phyloP scores from a whole-genome alignment of 179 eudicot species.

The Patellifolia procumbens region DNA sequence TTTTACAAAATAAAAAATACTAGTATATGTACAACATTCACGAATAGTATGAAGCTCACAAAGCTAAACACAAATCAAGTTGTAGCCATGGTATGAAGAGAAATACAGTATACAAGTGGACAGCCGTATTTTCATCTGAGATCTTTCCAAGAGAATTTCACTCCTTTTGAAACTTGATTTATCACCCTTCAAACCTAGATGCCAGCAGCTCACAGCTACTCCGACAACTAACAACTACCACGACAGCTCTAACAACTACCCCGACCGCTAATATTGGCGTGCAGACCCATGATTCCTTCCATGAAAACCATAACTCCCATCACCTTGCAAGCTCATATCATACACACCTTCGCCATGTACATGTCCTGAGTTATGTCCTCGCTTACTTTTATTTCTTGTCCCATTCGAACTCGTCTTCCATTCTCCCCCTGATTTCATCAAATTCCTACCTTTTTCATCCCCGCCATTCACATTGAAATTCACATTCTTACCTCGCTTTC shows the following conservation, averaged over 20 bases:
- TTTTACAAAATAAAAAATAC: too few relatives aligned
- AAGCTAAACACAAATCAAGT: too few relatives aligned
- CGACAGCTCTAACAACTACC: too few relatives aligned
- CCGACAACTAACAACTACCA: too few relatives aligned
- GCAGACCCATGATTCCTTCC: constrained; percentile 18
- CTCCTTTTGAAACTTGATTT: neutral
- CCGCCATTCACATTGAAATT: neutral
- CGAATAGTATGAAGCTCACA: too few relatives aligned
- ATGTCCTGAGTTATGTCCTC: neutral
- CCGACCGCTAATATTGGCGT: too few relatives aligned
- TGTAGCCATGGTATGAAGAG: too few relatives aligned
- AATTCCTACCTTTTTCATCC: constrained; percentile 9
- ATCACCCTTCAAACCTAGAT: neutral
- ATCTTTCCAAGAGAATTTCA: neutral
- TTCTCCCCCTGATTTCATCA: neutral
- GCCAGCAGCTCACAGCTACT: too few relatives aligned
- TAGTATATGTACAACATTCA: too few relatives aligned
- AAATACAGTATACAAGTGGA: too few relatives aligned
- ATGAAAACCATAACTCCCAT: constrained; percentile 64
- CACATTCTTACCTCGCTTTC: neutral
- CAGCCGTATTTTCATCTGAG: neutral
- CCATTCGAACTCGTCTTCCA: neutral
- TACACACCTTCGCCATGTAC: constrained; percentile 36
- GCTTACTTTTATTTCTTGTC: neutral
- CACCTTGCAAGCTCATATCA: constrained; percentile 63